Conservation (phyloP, 2,329 filamentous ascomycete genomes). For the Fusarium kyushuense region DNA sequence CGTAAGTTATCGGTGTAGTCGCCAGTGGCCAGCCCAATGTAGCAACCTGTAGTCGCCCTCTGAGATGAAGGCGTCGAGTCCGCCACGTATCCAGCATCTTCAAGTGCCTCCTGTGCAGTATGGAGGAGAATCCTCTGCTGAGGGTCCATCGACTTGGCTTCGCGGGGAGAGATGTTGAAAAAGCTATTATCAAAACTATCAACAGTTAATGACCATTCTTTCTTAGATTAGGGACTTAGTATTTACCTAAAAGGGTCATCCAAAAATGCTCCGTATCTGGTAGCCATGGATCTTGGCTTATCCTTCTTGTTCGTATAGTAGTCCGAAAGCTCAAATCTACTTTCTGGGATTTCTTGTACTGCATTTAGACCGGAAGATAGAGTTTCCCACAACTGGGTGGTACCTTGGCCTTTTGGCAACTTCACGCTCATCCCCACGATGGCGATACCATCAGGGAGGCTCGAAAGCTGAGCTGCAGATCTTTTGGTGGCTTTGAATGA, state of each 20-base stretch:
- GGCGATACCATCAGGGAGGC: not conserved
- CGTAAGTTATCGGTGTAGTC: constrained; percentile 2
- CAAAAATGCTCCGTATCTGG: not conserved
- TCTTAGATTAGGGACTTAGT: not conserved
- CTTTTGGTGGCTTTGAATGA: not conserved
- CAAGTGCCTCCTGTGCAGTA: not conserved
- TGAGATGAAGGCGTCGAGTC: not conserved
- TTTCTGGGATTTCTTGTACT: not conserved
- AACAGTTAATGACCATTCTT: not conserved
- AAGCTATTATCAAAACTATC: constrained; percentile 5
- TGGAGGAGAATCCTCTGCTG: constrained; percentile 1
- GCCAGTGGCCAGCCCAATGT: not conserved
- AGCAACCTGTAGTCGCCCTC: not conserved
- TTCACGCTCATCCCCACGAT: constrained; percentile 6
- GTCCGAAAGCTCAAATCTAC: not conserved
- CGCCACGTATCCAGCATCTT: constrained; percentile 4
- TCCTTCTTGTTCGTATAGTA: not conserved
- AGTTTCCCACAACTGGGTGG: not conserved
- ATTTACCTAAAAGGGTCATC: constrained; percentile 4
- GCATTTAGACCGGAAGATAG: not conserved
- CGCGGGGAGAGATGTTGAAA: constrained; percentile 7
- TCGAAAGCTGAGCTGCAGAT: not conserved
- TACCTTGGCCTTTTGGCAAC: not conserved
- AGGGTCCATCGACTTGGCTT: constrained; percentile 6
- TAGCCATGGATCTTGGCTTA: not conserved